Evolutionary conservation across 495 filamentous ascomycete genomes (phyloP).

Genomic region (Filosporella fistucella): DNA sequence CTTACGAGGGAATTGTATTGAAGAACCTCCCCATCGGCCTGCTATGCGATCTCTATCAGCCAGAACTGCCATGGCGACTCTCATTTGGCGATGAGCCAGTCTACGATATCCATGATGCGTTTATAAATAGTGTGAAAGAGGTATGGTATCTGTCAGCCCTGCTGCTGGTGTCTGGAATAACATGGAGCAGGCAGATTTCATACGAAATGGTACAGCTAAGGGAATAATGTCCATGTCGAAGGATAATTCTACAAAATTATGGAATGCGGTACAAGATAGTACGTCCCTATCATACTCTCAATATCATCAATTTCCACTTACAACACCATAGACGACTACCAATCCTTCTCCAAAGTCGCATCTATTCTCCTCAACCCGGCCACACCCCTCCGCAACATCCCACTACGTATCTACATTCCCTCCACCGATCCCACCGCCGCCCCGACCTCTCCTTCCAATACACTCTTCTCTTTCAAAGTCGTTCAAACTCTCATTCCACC

Average conservation of each 20-base stretch:
- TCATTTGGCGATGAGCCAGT: slow-evolving; percentile 52
- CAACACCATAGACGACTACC: slow-evolving; percentile 62
- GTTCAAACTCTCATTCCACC: slow-evolving; percentile 65
- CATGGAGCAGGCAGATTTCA: slow-evolving; percentile 66
- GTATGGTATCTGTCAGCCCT: slow-evolving; percentile 25
- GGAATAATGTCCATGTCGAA: slow-evolving; percentile 90
- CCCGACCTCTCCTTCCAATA: slow-evolving; percentile 32
- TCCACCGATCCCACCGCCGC: no score
- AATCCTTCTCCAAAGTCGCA: slow-evolving; percentile 68
- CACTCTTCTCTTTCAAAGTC: slow-evolving; percentile 54
- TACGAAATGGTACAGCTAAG: slow-evolving; percentile 86
- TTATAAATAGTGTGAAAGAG: slow-evolving; percentile 92
- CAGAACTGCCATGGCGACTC: slow-evolving; percentile 71
- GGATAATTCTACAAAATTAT: slow-evolving; percentile 80
- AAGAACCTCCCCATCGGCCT: slow-evolving; percentile 82
- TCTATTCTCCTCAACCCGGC: slow-evolving; percentile 73
- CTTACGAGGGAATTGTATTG: slow-evolving; percentile 65
- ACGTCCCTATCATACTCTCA: slow-evolving; percentile 23
- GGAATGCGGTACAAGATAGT: slow-evolving; percentile 82
- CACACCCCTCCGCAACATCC: slow-evolving; percentile 73
- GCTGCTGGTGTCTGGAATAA: not conserved
- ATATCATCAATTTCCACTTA: not conserved
- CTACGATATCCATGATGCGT: slow-evolving; percentile 81
- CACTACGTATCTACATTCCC: slow-evolving; percentile 84
- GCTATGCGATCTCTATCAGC: slow-evolving; percentile 76